Evolutionary conservation across 164 flowering plant genomes (phyloP).

Genomic region (Platanus orientalis): DNA sequence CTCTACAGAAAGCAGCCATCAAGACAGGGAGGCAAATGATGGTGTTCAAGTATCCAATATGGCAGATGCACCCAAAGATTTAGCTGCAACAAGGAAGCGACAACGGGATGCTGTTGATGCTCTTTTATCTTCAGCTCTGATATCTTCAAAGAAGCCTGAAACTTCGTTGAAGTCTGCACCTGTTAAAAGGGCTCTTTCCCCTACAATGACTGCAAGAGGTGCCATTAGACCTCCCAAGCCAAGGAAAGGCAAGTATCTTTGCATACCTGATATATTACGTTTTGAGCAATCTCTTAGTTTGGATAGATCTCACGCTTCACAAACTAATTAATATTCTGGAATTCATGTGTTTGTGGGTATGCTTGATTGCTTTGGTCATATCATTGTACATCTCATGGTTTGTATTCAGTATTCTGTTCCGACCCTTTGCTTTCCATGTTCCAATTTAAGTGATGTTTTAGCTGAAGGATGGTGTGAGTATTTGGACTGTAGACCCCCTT

Average conservation of each 20-base stretch:
- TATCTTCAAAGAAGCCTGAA: conserved; percentile 66
- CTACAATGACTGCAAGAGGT: conserved; percentile 21
- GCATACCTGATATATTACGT: background rate
- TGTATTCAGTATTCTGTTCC: no score
- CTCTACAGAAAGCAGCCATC: conserved; percentile 13
- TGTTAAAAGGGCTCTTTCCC: conserved; percentile 37
- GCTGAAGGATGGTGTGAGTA: no score
- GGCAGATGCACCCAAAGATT: conserved; percentile 23
- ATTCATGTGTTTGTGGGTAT: background rate
- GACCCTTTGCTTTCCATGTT: no score
- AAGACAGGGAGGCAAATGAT: conserved; percentile 18
- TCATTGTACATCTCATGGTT: no score
- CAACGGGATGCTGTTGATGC: conserved; percentile 91
- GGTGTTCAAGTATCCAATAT: conserved; percentile 16
- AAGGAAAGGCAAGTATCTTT: conserved; percentile 35
- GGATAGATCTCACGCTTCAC: background rate
- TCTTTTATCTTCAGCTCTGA: conserved; percentile 67
- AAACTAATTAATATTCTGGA: background rate
- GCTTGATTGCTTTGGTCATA: no score
- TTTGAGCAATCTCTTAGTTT: background rate
- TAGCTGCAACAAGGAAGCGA: conserved; percentile 49
- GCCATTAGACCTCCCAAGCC: conserved; percentile 37
- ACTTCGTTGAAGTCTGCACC: conserved; percentile 28
- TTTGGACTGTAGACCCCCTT: no score
- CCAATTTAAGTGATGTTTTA: no score